Conservation (phyloP, 331 rosid species). For the Pyrus hybrid region DNA sequence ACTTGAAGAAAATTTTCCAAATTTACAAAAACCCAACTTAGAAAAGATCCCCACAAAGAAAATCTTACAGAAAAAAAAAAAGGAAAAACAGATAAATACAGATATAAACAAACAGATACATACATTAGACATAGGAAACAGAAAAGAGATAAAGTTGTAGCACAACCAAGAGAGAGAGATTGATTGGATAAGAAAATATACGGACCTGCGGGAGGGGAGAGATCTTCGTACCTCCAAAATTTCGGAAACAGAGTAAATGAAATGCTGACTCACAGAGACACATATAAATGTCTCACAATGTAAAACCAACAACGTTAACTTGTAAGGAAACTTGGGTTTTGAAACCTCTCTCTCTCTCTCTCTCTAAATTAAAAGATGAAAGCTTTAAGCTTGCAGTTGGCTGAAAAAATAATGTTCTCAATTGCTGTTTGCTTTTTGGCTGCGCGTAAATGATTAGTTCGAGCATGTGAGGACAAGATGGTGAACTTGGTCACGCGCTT, state of each 20-base stretch:
- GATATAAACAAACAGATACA: background rate
- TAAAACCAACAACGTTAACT: background rate
- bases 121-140: background rate
- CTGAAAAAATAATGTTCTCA: background rate
- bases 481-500: background rate
- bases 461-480: background rate
- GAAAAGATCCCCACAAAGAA: background rate
- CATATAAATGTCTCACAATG: background rate
- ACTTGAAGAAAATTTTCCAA: background rate
- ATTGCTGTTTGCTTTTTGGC: background rate
- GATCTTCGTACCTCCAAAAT: background rate
- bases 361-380: background rate
- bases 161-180: background rate
- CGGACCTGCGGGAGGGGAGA: background rate
- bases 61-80: background rate
- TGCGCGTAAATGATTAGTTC: constrained; percentile 1
- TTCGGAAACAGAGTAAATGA: background rate
- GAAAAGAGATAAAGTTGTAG: background rate
- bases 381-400: background rate
- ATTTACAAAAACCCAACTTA: background rate
- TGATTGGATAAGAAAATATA: background rate
- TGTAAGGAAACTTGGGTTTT: background rate
- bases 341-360: background rate
- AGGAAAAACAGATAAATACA: no score
- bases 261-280: background rate